phyloP scores from a whole-genome alignment of 805 yeast species.

The Saccharomyces mikatae region DNA sequence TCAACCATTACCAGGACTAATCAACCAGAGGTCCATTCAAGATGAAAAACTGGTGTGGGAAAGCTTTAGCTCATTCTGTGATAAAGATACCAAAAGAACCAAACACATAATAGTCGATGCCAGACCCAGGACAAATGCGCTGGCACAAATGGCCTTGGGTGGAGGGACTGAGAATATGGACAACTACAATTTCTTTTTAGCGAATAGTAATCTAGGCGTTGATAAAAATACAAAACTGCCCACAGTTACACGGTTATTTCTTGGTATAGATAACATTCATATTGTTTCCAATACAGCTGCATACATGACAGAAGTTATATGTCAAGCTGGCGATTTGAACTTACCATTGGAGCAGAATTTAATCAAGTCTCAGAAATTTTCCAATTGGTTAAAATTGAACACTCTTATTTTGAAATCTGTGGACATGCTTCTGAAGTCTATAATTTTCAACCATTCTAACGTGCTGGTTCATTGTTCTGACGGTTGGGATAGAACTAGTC shows the following conservation, averaged over 20 bases:
- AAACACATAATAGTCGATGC: slow-evolving; percentile 79
- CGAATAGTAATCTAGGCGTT: slow-evolving; percentile 31
- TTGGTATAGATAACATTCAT: slow-evolving; percentile 92
- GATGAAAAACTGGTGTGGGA: slow-evolving; percentile 79
- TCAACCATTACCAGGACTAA: slow-evolving; percentile 88
- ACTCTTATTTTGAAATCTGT: slow-evolving; percentile 64
- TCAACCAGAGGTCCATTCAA: slow-evolving; percentile 79
- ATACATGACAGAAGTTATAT: slow-evolving; percentile 46
- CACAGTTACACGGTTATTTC: slow-evolving; percentile 50
- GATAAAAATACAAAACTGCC: neutral
- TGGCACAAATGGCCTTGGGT: slow-evolving; percentile 93
- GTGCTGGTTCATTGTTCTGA: slow-evolving; percentile 90
- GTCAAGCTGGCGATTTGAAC: slow-evolving; percentile 60
- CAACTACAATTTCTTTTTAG: slow-evolving; percentile 48
- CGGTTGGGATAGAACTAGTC: slow-evolving; percentile 98
- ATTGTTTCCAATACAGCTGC: slow-evolving; percentile 81
- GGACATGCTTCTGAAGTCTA: slow-evolving; percentile 70
- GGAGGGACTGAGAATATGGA: slow-evolving; percentile 97
- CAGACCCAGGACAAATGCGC: slow-evolving; percentile 86
- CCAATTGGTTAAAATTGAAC: slow-evolving; percentile 74
- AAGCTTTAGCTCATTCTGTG: slow-evolving; percentile 54
- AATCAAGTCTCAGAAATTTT: slow-evolving; percentile 37
- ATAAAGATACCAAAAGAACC: slow-evolving; percentile 12
- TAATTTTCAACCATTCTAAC: slow-evolving; percentile 75
- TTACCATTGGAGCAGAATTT: slow-evolving; percentile 46